Conservation (phyloP, 106 monocot species). For the Platanthera guangdongensis region DNA sequence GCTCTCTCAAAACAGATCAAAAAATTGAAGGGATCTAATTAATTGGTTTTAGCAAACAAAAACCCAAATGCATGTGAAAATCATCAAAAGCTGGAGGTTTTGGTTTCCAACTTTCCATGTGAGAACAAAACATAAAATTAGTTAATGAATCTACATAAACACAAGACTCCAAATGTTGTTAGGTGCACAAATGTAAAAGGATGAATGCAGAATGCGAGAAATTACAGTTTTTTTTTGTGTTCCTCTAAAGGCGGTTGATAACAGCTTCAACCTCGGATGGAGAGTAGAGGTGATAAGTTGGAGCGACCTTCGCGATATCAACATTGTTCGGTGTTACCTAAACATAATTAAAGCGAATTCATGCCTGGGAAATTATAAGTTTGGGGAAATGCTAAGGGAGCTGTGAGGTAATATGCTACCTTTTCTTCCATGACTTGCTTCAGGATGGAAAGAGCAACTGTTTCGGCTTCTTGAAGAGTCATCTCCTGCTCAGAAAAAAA, state of each 20-base stretch:
- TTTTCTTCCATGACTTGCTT: constrained; percentile 99
- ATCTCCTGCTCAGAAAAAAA: constrained; percentile 47
- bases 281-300: constrained; percentile 24
- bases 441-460: constrained; percentile 82
- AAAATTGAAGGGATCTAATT: too few species aligned
- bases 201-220: neutral
- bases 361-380: neutral
- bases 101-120: too few species aligned
- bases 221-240: neutral
- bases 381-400: neutral
- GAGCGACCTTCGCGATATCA: constrained; percentile 27
- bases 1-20: too few species aligned
- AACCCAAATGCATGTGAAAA: too few species aligned
- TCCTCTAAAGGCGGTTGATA: constrained; percentile 15
- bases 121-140: too few species aligned
- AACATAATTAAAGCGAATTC: neutral
- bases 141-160: too few species aligned
- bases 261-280: constrained; percentile 24
- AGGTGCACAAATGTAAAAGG: neutral
- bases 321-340: constrained; percentile 24
- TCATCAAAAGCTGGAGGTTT: too few species aligned
- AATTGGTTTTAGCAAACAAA: too few species aligned
- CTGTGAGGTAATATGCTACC: constrained; percentile 24
- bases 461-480: constrained; percentile 83
- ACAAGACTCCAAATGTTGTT: neutral